Base-by-base conservation (phyloP, 2,329 filamentous ascomycete genomes). In the Alternaria ethzedia region DNA sequence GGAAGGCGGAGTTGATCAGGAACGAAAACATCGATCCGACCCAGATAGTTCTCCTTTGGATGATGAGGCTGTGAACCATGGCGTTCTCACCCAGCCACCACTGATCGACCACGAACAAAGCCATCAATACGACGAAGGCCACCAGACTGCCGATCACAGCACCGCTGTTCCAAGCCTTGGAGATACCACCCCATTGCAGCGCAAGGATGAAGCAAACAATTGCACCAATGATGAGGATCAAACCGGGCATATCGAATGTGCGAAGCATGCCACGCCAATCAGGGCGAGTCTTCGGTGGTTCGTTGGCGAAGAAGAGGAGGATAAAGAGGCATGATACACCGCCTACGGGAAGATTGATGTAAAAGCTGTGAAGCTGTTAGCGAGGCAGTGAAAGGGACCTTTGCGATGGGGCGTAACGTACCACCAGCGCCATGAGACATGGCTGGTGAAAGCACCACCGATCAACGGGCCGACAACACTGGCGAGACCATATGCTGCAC, bases 141-240 rank as follows among this genome's bases (percentile, higher is more conserved):
- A 85, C 77, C 5, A 87, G 73, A 0, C 77, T 69, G 2, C 83
- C 84, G 51, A 86, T 82, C 13, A 87, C 82, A 6, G 70, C 70
- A n/a, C 75, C 67, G 28, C 63, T 69, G 20, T 65, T 57, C 78
- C 76, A 80, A 1, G 72, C n/a, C 49, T 78, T 61, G 8, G 63
- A 67, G 6, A 63, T 60, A 2, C 78, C 77, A 3, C 82, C 84
- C 71, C 80, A 84, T 63, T 86, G 82, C 5, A 86, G 73, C 2
- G 82, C 83, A 0, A 86, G 77, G 11, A 86, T 67, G 32, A 83
- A 79, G 65, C 76, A 82, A 20, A 82, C 62, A n/a, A 80, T 66
- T 7, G 75, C 75, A 2, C 73, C 78, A 63, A 84, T 77, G 8
- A 83, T 64, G 23, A 84, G 69, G n/a, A 75, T 66, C 0, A 76